A percentile compares a stretch with the other conserved stretches of the same genome.
phyloP scores from a whole-genome alignment of 106 monocot species.

The Chionographis japonica region DNA sequence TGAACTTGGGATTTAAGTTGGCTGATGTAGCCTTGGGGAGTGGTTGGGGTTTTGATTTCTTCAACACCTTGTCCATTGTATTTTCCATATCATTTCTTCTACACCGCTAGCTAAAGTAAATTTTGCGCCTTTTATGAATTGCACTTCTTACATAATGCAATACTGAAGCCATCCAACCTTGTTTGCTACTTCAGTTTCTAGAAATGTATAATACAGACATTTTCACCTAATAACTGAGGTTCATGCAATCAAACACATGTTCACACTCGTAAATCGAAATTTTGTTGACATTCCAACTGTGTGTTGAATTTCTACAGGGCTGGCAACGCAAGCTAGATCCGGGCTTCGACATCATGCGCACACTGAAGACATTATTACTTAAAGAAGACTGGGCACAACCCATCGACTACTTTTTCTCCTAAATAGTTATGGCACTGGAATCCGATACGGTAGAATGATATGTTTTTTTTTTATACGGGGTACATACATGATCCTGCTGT shows the following conservation, averaged over 20 bases:
- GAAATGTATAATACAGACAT: no score
- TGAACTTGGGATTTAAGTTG: no score
- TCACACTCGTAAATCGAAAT: background rate
- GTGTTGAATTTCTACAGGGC: constrained; percentile 30
- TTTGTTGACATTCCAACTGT: background rate
- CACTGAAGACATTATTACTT: constrained; percentile 51
- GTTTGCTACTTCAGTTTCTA: no score
- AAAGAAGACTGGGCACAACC: constrained; percentile 37
- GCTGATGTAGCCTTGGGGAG: no score
- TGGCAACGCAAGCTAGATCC: constrained; percentile 88
- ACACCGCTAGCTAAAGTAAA: no score
- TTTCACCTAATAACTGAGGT: no score
- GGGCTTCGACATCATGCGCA: constrained; percentile 63
- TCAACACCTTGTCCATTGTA: no score
- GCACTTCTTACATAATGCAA: no score
- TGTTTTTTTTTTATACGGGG: background rate
- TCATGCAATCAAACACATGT: background rate
- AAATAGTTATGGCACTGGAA: constrained; percentile 21
- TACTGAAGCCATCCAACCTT: no score
- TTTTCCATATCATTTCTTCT: no score
- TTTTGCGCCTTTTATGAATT: no score
- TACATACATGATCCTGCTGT: constrained; percentile 2
- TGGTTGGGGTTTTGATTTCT: no score
- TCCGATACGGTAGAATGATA: background rate
- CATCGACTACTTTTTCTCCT: constrained; percentile 43